phyloP scores from a whole-genome alignment of 1,284 basidiomycete species.

The Puccinia triticina region DNA sequence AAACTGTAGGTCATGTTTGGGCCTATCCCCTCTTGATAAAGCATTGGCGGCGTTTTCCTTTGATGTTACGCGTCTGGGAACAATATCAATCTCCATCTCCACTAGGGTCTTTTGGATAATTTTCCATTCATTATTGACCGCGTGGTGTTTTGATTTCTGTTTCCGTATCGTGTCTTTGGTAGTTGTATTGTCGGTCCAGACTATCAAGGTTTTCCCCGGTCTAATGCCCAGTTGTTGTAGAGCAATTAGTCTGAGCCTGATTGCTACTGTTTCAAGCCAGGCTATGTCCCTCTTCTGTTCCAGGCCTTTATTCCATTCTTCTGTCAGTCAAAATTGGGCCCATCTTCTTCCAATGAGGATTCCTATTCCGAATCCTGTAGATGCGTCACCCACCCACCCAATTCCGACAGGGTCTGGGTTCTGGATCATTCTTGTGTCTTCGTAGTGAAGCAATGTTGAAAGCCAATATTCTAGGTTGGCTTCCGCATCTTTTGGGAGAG shows the following conservation, averaged over 20 bases:
- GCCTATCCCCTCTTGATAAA: no score
- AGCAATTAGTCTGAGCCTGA: background rate
- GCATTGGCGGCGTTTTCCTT: background rate
- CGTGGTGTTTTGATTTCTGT: background rate
- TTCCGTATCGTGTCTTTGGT: background rate
- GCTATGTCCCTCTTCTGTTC: background rate
- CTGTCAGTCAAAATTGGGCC: no score
- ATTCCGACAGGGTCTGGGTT: background rate
- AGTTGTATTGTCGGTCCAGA: no score
- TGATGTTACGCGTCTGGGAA: no score
- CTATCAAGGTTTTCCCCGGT: no score
- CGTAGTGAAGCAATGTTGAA: background rate
- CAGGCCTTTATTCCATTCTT: no score
- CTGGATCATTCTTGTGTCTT: background rate
- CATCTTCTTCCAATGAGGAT: no score
- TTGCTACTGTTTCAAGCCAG: background rate
- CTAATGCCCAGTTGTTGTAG: background rate
- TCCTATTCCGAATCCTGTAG: no score
- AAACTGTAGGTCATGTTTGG: no score
- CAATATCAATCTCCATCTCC: no score
- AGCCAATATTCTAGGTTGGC: background rate
- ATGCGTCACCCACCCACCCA: no score
- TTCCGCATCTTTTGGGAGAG: background rate
- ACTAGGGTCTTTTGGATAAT: no score
- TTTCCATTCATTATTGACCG: conserved; percentile 5